A percentile compares a stretch with the other conserved stretches of the same genome.
These are phyloP conservation scores for Pythium vanterpoolii DNA, from an alignment of 352 stramenopile genomes.

Conservation along the genomic window DNA sequence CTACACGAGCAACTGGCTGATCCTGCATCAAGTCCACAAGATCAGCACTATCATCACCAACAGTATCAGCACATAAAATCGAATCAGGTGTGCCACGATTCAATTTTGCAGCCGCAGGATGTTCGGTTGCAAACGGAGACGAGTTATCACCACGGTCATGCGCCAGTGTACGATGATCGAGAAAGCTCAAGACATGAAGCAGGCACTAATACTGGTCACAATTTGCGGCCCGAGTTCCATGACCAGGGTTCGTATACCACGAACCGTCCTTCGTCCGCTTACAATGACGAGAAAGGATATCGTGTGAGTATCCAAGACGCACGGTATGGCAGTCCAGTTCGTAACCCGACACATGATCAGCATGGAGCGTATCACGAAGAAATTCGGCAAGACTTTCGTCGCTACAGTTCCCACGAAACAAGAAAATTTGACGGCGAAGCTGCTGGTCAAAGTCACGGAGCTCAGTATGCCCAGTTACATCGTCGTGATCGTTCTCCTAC, in stretches of 20 bases:
- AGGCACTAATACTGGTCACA: neutral
- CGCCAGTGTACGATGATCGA: neutral
- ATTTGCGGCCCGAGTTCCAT: neutral
- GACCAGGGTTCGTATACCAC: neutral
- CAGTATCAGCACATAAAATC: neutral
- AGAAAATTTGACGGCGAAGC: neutral
- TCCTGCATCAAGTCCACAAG: too few relatives aligned
- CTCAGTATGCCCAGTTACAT: neutral
- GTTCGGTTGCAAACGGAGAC: neutral
- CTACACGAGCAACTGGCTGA: constrained; percentile 7
- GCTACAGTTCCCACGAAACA: neutral
- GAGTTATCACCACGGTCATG: too few relatives aligned
- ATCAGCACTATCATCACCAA: too few relatives aligned
- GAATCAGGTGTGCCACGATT: neutral
- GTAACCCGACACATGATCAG: neutral
- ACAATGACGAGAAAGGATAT: neutral
- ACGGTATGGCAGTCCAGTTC: neutral
- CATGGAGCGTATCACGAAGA: neutral
- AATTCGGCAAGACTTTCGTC: neutral
- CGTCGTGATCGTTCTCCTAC: neutral
- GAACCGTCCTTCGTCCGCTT: neutral
- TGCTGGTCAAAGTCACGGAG: neutral
- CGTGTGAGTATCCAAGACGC: neutral
- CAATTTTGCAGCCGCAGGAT: neutral
- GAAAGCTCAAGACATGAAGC: neutral